Conservation (phyloP, 352 stramenopile species). For the Globisporangium cederbergense region DNA sequence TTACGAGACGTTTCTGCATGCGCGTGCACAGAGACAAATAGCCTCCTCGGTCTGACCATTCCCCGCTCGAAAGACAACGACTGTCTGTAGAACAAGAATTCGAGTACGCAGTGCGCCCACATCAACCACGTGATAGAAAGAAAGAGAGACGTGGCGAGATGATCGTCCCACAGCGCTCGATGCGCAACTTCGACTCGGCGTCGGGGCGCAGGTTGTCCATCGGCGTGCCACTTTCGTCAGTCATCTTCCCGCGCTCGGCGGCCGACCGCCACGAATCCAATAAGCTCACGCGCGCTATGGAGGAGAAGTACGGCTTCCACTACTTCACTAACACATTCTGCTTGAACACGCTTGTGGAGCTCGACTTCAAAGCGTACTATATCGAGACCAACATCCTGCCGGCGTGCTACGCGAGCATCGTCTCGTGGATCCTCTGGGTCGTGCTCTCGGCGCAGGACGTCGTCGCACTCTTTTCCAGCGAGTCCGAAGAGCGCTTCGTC, state of each 20-base stretch:
- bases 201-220: constrained; percentile 47
- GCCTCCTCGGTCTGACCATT: neutral
- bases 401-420: constrained; percentile 55
- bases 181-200: constrained; percentile 2
- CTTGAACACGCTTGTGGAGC: constrained; percentile 45
- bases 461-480: constrained; percentile 36
- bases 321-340: constrained; percentile 78
- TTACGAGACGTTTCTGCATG: neutral
- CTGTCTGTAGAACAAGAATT: too few relatives aligned
- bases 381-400: constrained; percentile 63
- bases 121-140: neutral
- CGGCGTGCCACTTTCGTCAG: constrained; percentile 54
- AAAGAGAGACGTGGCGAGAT: neutral
- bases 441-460: constrained; percentile 38
- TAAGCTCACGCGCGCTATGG: constrained; percentile 59
- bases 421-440: constrained; percentile 59
- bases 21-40: neutral
- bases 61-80: neutral
- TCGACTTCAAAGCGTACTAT: constrained; percentile 82
- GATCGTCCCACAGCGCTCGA: constrained; percentile 4
- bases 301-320: constrained; percentile 83
- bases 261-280: constrained; percentile 62
- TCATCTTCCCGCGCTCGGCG: constrained; percentile 73
- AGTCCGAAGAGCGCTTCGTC: constrained; percentile 27
- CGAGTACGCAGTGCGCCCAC: neutral